Percentiles rank a stretch among this genome's conserved stretches.
Evolutionary conservation across 179 eudicot genomes (phyloP).

Genomic region (Dionaea muscipula): DNA sequence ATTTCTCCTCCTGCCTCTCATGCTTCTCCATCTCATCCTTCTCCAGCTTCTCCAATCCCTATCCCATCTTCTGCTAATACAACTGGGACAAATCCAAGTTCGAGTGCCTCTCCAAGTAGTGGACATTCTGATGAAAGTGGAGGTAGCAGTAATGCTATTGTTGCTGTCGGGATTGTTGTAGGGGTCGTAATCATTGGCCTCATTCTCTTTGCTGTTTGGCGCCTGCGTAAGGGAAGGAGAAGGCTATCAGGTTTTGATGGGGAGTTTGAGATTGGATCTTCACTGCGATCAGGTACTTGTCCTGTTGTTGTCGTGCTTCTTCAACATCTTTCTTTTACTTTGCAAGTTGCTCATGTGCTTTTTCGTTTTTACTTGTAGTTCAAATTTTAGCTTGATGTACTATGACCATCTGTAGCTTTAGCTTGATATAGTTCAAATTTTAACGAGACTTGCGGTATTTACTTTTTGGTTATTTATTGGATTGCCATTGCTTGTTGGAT

Average conservation of each 20-base stretch:
- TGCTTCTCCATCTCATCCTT: constrained; percentile 18
- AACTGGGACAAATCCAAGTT: constrained; percentile 13
- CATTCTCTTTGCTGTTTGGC: constrained; percentile 23
- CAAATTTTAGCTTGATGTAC: too few species aligned
- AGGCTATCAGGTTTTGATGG: constrained; percentile 18
- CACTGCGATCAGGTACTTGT: constrained; percentile 36
- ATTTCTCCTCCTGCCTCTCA: constrained; percentile 10
- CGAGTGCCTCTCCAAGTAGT: constrained; percentile 12
- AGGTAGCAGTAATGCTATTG: constrained; percentile 15
- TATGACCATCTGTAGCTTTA: too few species aligned
- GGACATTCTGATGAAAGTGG: constrained; percentile 16
- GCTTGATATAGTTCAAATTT: too few species aligned
- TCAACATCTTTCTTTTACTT: background rate
- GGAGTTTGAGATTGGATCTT: constrained; percentile 29
- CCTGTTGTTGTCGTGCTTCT: constrained; percentile 1
- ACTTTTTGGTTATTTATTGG: too few species aligned
- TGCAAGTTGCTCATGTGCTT: background rate
- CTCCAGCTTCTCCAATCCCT: constrained; percentile 14
- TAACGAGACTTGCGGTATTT: too few species aligned
- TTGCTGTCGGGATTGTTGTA: constrained; percentile 23
- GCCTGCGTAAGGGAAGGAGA: constrained; percentile 25
- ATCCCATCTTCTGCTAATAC: constrained; percentile 23
- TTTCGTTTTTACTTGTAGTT: too few species aligned
- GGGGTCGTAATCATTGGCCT: constrained; percentile 27
- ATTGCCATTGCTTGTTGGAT: too few species aligned